A percentile compares a stretch with the other conserved stretches of the same genome.
Evolutionary conservation across 495 filamentous ascomycete genomes (phyloP).

Genomic region (Chaetomium cochliodes): DNA sequence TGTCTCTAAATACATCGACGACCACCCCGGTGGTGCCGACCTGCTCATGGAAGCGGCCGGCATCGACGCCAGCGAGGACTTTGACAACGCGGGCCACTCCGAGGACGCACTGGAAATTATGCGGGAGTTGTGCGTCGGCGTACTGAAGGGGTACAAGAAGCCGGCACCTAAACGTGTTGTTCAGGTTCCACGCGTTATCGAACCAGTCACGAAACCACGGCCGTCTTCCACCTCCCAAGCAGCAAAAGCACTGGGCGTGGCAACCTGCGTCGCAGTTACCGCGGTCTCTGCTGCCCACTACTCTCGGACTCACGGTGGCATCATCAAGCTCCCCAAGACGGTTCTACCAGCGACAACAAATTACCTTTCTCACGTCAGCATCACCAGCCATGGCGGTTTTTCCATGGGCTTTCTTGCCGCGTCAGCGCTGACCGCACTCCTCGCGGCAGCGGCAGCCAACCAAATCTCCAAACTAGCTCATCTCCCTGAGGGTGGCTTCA

Average conservation of each 20-base stretch:
- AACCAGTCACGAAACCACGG: neutral
- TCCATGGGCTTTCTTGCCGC: neutral
- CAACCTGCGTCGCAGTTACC: neutral
- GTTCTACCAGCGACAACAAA: neutral
- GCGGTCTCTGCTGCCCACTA: neutral
- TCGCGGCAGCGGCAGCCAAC: neutral
- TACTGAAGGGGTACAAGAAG: slow-evolving; percentile 7
- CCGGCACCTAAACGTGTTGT: neutral
- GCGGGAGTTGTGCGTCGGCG: slow-evolving; percentile 6
- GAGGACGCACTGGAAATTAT: slow-evolving; percentile 46
- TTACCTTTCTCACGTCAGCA: neutral
- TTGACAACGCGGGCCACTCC: slow-evolving; percentile 60
- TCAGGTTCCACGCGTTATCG: neutral
- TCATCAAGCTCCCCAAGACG: neutral
- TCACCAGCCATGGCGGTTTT: neutral
- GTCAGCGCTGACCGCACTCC: neutral
- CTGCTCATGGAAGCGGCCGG: slow-evolving; percentile 57
- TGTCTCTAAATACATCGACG: slow-evolving; percentile 56
- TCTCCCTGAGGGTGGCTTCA: neutral
- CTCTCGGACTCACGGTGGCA: neutral
- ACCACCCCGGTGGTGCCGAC: slow-evolving; percentile 60
- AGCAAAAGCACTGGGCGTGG: neutral
- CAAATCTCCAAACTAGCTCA: neutral
- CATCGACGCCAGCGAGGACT: slow-evolving; percentile 55
- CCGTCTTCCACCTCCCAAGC: neutral